Evolutionary conservation across 2,329 filamentous ascomycete genomes (phyloP), one percentile per base, ranked within the genome.

Genomic region (Phyllosticta paracitricarpa): DNA sequence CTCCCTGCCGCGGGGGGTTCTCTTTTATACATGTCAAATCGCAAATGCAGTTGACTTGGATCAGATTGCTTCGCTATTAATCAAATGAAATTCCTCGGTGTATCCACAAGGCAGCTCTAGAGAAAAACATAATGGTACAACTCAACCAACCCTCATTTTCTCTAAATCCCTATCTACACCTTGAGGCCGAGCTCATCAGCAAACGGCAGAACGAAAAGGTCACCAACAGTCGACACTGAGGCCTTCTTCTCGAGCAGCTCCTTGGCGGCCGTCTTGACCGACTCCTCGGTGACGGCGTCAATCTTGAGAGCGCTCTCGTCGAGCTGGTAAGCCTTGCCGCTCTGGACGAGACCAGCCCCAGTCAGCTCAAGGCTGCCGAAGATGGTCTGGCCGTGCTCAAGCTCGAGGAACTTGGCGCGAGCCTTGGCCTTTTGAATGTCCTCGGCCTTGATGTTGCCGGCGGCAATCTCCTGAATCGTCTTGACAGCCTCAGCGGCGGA

Each of bases 101-200:
- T 72, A 58, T 69, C 52, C 57, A 64, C 64, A 65, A 62, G 63
- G 62, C 68, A 65, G 69, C 67, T 71, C 68, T 69, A 72, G 40
- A 48, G 40, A 48, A 48, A 72, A 70, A 68, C 4, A 69, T 75
- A 73, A 72, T 75, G 72, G 68, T 74, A 73, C 71, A 75, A 65
- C 65, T 54, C 54, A 62, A 66, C 63, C 64, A 62, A 66, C 64
- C 64, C 65, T 63, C 52, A n/a, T 59, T 52, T 60, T 64, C 65
- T 68, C 66, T 48, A 48, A 48, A 48, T 48, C 40, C 40, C 14
- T 77, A 78, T 84, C 84, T 95, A 99, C 84, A 96, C 91, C 76
- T 87, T 90, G 73, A 99, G 84, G 69, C 93, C 95, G 75, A 99
- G 82, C 74, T 99, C 94, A 78, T 92, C 89, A 67, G 91, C 94